Evolutionary conservation across 306 rosid genomes (phyloP).

Genomic region (Crotalaria pallida): DNA sequence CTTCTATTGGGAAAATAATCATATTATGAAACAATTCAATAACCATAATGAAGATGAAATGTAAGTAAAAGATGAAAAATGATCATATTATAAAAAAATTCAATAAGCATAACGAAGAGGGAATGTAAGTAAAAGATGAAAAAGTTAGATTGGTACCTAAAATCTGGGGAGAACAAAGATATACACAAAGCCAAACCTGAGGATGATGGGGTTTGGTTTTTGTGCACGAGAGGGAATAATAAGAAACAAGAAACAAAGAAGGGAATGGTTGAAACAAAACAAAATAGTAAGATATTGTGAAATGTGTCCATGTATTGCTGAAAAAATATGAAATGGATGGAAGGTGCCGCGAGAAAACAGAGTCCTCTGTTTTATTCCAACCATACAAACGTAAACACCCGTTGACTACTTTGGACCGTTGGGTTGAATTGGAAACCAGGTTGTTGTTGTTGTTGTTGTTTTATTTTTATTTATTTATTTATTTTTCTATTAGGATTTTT

Average conservation of each 20-base stretch:
- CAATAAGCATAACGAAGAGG: neutral
- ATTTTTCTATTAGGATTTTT: no score
- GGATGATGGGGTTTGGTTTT: slow-evolving; percentile 18
- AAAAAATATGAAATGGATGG: neutral
- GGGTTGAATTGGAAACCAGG: neutral
- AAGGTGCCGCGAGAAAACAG: slow-evolving; percentile 26
- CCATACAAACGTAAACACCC: slow-evolving; percentile 7
- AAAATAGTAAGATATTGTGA: neutral
- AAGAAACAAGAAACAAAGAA: neutral
- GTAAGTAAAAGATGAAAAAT: neutral
- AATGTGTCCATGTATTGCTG: neutral
- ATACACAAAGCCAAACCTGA: slow-evolving; percentile 35
- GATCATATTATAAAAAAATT: neutral
- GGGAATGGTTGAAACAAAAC: slow-evolving; percentile 13
- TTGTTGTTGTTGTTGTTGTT: neutral
- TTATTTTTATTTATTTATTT: neutral
- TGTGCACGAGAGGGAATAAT: slow-evolving; percentile 13
- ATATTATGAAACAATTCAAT: neutral
- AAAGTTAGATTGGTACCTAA: slow-evolving; percentile 8
- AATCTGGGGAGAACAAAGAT: neutral
- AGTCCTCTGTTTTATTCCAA: neutral
- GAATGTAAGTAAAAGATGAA: neutral
- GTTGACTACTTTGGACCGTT: slow-evolving; percentile 15
- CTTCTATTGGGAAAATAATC: neutral
- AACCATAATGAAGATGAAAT: neutral